Conservation (phyloP, 495 filamentous ascomycete genomes). For the Penicillium soppii region DNA sequence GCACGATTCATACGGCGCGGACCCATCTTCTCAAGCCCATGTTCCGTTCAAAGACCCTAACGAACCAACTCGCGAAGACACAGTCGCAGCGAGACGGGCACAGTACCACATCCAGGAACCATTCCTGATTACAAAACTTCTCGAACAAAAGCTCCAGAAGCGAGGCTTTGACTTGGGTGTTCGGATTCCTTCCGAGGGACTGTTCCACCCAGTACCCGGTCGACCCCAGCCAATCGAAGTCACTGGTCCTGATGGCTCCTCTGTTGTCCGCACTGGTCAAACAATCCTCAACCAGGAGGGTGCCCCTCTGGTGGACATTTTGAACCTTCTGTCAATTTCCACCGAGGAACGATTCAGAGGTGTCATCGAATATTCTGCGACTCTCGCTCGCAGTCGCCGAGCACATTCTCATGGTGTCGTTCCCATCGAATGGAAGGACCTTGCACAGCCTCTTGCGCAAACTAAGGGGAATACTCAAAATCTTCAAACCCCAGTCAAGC, state of each 20-base stretch:
- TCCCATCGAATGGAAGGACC: conserved; percentile 66
- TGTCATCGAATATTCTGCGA: conserved; percentile 68
- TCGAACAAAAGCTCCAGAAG: conserved; percentile 47
- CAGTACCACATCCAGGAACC: conserved; percentile 60
- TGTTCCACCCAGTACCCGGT: conserved; percentile 54
- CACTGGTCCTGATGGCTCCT: conserved; percentile 53
- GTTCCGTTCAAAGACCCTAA: conserved; percentile 40
- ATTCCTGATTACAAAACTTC: conserved; percentile 53
- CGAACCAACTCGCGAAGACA: conserved; percentile 43
- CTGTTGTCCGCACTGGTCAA: conserved; percentile 55
- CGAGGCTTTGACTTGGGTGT: conserved; percentile 55
- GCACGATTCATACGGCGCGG: conserved; percentile 37
- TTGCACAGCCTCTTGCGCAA: conserved; percentile 49
- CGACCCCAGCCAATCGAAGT: conserved; percentile 54
- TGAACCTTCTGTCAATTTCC: conserved; percentile 72
- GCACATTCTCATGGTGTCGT: conserved; percentile 70
- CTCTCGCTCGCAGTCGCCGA: conserved; percentile 62
- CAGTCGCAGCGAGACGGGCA: conserved; percentile 40
- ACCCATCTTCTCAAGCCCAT: conserved; percentile 30
- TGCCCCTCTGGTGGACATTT: conserved; percentile 66
- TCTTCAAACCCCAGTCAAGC: conserved; percentile 57
- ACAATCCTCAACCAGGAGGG: conserved; percentile 65
- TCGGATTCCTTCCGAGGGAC: conserved; percentile 60
- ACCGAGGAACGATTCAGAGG: conserved; percentile 68
- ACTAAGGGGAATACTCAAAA: conserved; percentile 37